Evolutionary conservation across 805 yeast species (phyloP).

Genomic region (Starmerella floris): DNA sequence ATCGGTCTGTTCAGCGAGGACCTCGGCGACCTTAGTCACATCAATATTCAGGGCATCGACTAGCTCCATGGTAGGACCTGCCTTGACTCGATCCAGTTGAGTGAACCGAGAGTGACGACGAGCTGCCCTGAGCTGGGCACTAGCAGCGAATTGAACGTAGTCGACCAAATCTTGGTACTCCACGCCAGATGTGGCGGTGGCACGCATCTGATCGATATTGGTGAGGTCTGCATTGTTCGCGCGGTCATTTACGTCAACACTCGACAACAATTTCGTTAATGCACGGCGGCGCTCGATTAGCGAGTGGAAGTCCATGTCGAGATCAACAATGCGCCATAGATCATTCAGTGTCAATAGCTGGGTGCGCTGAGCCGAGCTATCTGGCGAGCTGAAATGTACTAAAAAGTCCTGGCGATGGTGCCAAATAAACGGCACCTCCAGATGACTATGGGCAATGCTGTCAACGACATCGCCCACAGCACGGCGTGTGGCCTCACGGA

Average conservation of each 20-base stretch:
- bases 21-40: constrained; percentile 2
- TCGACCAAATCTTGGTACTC: constrained; percentile 82
- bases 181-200: constrained; percentile 49
- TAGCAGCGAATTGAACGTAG: constrained; percentile 59
- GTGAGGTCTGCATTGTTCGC: constrained; percentile 23
- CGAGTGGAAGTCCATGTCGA: constrained; percentile 82
- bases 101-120: constrained; percentile 32
- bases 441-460: constrained; percentile 60
- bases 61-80: constrained; percentile 37
- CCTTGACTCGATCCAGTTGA: constrained; percentile 37
- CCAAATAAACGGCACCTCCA: constrained; percentile 93
- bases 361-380: constrained; percentile 33
- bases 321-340: constrained; percentile 76
- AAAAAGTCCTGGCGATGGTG: constrained; percentile 87
- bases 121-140: constrained; percentile 36
- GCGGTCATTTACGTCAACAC: constrained; percentile 29
- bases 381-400: constrained; percentile 35
- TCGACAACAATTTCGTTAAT: constrained; percentile 36
- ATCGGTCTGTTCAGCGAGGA: constrained; percentile 56
- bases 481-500: constrained; percentile 35
- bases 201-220: constrained; percentile 31
- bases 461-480: constrained; percentile 60
- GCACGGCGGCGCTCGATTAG: constrained; percentile 58
- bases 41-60: constrained; percentile 23
- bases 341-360: constrained; percentile 52